A percentile compares a stretch with the other conserved stretches of the same genome.
Evolutionary conservation across 2,329 filamentous ascomycete genomes (phyloP).

Genomic region (Fusarium sp.): DNA sequence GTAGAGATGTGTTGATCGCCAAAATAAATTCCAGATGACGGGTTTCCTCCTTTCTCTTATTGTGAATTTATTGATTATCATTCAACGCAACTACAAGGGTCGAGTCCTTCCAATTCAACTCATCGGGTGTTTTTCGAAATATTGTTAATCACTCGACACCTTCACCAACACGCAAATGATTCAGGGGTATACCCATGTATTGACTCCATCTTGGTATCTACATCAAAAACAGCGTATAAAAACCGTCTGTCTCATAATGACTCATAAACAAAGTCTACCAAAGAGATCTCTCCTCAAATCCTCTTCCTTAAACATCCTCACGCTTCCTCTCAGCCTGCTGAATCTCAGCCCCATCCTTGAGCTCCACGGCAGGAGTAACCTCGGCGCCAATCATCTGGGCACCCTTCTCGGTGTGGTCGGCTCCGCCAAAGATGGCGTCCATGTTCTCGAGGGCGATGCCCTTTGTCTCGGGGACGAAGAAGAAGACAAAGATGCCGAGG

Average conservation of each 20-base stretch:
- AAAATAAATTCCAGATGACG: not conserved
- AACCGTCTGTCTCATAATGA: not conserved
- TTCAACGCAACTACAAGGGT: not conserved
- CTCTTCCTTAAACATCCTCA: conserved; percentile 30
- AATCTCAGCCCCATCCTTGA: conserved; percentile 41
- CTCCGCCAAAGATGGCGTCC: conserved; percentile 67
- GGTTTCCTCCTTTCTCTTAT: too few relatives aligned
- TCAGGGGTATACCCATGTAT: not conserved
- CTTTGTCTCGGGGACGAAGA: conserved; percentile 65
- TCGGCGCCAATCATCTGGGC: conserved; percentile 44
- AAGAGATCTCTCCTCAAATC: not conserved
- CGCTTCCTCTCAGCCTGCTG: conserved; percentile 37
- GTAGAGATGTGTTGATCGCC: not conserved
- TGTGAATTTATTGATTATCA: too few relatives aligned
- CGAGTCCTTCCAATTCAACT: not conserved
- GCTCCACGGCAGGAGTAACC: conserved; percentile 18
- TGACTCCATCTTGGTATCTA: conserved; percentile 8
- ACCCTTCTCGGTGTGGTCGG: conserved; percentile 45
- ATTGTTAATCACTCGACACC: not conserved
- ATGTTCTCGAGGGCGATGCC: conserved; percentile 71
- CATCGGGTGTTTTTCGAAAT: not conserved
- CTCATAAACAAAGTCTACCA: not conserved
- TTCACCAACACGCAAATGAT: not conserved
- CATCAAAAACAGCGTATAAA: not conserved
- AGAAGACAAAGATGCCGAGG: conserved; percentile 62